A percentile compares a stretch with the other conserved stretches of the same genome.
phyloP scores from a whole-genome alignment of 2,329 filamentous ascomycete genomes.

The Colletotrichum filicis region DNA sequence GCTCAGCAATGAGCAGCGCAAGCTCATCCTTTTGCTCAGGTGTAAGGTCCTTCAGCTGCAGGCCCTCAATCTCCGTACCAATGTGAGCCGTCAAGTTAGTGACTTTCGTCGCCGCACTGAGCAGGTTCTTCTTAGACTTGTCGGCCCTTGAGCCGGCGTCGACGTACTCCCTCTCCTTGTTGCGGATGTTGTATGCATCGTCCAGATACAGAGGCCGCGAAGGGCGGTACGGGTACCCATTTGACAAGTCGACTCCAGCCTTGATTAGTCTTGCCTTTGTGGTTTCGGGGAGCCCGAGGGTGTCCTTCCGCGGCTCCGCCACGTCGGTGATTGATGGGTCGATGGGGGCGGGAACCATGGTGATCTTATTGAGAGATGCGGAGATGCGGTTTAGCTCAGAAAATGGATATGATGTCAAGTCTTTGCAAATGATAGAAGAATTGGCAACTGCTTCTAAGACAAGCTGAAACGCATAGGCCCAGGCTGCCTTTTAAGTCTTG shows the following conservation, averaged over 20 bases:
- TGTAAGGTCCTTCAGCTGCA: conserved; percentile 72
- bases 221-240: conserved; percentile 78
- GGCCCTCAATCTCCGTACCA: conserved; percentile 71
- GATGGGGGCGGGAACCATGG: conserved; percentile 68
- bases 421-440: background rate
- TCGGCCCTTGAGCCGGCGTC: conserved; percentile 74
- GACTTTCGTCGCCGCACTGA: conserved; percentile 71
- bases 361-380: background rate
- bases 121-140: conserved; percentile 69
- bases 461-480: fast-evolving
- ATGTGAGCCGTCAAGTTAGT: conserved; percentile 71
- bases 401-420: background rate
- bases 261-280: conserved; percentile 71
- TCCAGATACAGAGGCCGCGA: conserved; percentile 75
- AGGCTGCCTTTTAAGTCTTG: background rate
- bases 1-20: conserved; percentile 70
- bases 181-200: conserved; percentile 74
- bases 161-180: conserved; percentile 63
- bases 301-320: conserved; percentile 71
- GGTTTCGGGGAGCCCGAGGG: conserved; percentile 67
- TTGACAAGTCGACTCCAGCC: conserved; percentile 74
- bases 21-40: conserved; percentile 70
- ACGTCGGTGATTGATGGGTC: conserved; percentile 72
- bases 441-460: fast-evolving
- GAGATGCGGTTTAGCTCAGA: background rate